These are phyloP conservation scores for Esteya vermicola DNA, from an alignment of 2,329 filamentous ascomycete species.

Conservation along the genomic window DNA sequence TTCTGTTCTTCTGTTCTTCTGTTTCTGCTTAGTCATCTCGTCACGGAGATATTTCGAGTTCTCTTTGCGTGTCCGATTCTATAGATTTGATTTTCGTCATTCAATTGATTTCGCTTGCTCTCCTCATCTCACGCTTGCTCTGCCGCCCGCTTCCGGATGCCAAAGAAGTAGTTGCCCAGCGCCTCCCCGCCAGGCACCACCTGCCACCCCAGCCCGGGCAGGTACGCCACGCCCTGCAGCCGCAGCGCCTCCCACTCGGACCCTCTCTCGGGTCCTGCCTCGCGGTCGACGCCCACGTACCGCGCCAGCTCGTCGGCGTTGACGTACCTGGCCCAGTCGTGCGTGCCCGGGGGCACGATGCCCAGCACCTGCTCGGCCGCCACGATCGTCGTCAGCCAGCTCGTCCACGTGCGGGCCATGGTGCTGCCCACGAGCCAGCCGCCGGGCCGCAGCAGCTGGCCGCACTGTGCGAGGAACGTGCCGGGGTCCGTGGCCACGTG, in stretches of 20 bases:
- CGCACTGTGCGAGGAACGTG: slow-evolving; percentile 56
- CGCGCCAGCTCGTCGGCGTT: slow-evolving; percentile 63
- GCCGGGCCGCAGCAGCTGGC: slow-evolving; percentile 69
- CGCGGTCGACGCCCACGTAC: slow-evolving; percentile 31
- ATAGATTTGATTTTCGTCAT: not conserved
- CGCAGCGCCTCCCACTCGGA: slow-evolving; percentile 40
- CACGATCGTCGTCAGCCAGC: slow-evolving; percentile 85
- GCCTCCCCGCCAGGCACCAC: slow-evolving; percentile 68
- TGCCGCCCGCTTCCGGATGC: slow-evolving; percentile 37
- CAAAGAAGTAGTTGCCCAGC: slow-evolving; percentile 95
- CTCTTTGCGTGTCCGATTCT: not conserved
- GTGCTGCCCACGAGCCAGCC: slow-evolving; percentile 93
- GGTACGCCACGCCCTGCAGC: slow-evolving; percentile 74
- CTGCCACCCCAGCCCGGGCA: slow-evolving; percentile 84
- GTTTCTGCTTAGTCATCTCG: not conserved
- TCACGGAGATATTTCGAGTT: not conserved
- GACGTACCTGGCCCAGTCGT: slow-evolving; percentile 94
- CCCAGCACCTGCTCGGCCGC: slow-evolving; percentile 77
- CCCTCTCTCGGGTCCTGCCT: slow-evolving; percentile 16
- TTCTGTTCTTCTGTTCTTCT: not conserved
- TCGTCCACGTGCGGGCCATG: slow-evolving; percentile 77
- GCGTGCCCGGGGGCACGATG: slow-evolving; percentile 83
- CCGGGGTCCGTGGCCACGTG: slow-evolving; percentile 62
- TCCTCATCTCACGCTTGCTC: not conserved
- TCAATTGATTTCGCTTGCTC: not conserved